Base-by-base conservation (phyloP, 345 rosid species). In the Garcia nutans region DNA sequence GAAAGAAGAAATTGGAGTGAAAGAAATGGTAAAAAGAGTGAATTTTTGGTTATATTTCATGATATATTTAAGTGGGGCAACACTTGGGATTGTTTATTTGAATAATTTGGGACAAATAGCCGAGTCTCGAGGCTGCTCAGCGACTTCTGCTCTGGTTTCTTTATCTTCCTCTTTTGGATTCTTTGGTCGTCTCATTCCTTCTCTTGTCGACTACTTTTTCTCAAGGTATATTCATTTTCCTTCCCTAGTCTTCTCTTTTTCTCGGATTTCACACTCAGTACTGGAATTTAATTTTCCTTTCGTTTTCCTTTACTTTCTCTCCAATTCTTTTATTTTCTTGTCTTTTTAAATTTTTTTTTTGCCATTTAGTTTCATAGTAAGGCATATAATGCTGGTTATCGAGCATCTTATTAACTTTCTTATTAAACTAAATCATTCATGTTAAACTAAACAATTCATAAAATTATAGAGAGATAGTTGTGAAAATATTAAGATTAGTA, bases 21-120 rank as follows among this genome's bases (percentile, higher is more conserved):
- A 81, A 81, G 20, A 71, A 77, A 87, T 93, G 94, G 10, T 93
- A 28, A 81, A 58, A 60, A 89, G 87, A 78, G 44, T 88, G 0
- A 88, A 90, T 7, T 96, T 96, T 71, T 93, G 98, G 99, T 67
- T 92, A 65, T 96, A 90, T 76, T 90, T 90, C 55, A 79, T 84
- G 23, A 79, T 90, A 24, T 96, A 96, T 77, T 81, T 96, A 56
- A 78, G 71, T n/a, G 93, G 98, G n/a, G 91, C 92, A n/a, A 92
- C 98, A 9, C 78, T 96, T 1, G 98, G 98, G 47, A 28, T 96
- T 23, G 98, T 93, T 42, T 96, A 77, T 72, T 78, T 86, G 72
- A 93, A 96, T 77, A 96, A 96, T 79, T 86, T 96, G 85, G 99
- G 99, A 76, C 99, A 96, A 80, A 89, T 93, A 44, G 85, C 97